Evolutionary conservation across 768 basidiomycete genomes (phyloP), one percentile per base, ranked within the genome.

Genomic region (Mycena polygramma): DNA sequence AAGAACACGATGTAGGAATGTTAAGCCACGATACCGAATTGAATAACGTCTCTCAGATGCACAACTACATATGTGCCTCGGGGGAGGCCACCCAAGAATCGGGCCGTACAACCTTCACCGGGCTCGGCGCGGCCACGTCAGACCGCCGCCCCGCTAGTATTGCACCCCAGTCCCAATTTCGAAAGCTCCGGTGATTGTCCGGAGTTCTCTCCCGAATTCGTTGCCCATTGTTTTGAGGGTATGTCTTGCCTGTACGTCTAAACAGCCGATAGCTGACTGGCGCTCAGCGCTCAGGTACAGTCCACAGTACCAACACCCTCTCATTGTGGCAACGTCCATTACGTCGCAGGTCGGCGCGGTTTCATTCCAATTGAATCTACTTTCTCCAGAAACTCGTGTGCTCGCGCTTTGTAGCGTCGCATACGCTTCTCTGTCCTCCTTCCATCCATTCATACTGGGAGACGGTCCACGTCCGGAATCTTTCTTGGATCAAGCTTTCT

Each of bases 391-490:
- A 64, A 39, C 51, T 15, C 62, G 67, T 15, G 67, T 68, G 19
- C 62, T 72, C 10, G 67, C 71, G 8, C 63, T 72, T 7, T 72
- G 70, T 51, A 71, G 66, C 35, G 43, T 71, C 26, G 64, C 70
- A 7, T 14, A 39, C 11, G 36, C 55, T 0, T 63, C 70, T 2
- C 66, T 68, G 26, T 52, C 41, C 14, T 63, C 66, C 4, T 72
- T 72, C 53, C 46, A 72, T 57, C 41, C 35, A 15, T 26, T 24
- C 3, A 37, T 72, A 8, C 66, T 72, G 5, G 67, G 71, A 11
- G 17, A 24, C 5, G 71, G 71, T 10, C 49, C 57, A 10, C 65
- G 61, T 5, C 70, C 70, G 17, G 20, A 51, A 36, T 63, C 66
- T 0, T 58, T 72, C 36, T 5, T 24, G 4, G 70, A 68, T 26